Evolutionary conservation across 176 grass and related monocot genomes (phyloP).

Genomic region (Puccinellia tenuiflora): DNA sequence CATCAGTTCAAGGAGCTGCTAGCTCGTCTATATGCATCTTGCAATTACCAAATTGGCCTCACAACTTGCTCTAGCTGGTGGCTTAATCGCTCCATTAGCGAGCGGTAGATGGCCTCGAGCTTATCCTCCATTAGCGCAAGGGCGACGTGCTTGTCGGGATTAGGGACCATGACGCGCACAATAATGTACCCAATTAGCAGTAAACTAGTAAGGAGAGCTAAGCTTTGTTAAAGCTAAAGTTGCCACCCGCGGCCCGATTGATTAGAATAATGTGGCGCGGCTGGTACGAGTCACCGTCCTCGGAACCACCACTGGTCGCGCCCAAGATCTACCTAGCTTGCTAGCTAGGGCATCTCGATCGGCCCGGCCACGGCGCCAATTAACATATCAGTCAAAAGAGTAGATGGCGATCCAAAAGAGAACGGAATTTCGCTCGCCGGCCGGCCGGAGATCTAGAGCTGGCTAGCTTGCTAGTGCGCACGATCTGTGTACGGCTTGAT

Average conservation of each 20-base stretch:
- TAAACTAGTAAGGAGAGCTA: slow-evolving; percentile 33
- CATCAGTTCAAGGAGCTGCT: not conserved
- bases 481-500: not conserved
- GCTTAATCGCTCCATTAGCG: slow-evolving; percentile 58
- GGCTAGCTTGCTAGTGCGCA: not conserved
- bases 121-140: slow-evolving; percentile 54
- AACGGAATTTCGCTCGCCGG: not conserved
- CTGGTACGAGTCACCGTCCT: slow-evolving; percentile 59
- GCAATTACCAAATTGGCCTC: slow-evolving; percentile 33
- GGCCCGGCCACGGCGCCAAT: slow-evolving; percentile 19
- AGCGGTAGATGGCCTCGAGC: slow-evolving; percentile 33
- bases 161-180: slow-evolving; percentile 55
- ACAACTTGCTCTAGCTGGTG: slow-evolving; percentile 13
- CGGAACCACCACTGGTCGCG: slow-evolving; percentile 48
- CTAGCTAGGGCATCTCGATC: slow-evolving; percentile 42
- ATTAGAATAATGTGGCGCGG: slow-evolving; percentile 41
- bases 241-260: slow-evolving; percentile 11
- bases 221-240: slow-evolving; percentile 87
- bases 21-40: not conserved
- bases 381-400: slow-evolving; percentile 20
- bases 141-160: slow-evolving; percentile 72
- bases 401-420: slow-evolving; percentile 27
- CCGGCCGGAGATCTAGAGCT: slow-evolving; percentile 35
- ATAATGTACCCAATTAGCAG: slow-evolving; percentile 44
- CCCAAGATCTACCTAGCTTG: slow-evolving; percentile 56